These are phyloP conservation scores for Apophysomyces elegans DNA, from an alignment of 371 early-diverging fungal species.

Conservation along the genomic window DNA sequence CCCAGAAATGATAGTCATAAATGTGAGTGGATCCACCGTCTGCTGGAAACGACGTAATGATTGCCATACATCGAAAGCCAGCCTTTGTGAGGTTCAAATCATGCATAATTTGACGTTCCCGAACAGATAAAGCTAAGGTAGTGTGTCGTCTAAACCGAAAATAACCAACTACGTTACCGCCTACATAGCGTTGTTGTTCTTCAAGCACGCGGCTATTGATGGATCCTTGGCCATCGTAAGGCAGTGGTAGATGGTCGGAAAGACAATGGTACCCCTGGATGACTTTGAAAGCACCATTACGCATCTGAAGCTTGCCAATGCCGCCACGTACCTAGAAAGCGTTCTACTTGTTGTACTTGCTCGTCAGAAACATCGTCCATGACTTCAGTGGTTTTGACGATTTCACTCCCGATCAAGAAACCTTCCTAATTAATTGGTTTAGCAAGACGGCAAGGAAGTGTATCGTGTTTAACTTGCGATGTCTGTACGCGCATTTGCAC, in stretches of 20 bases:
- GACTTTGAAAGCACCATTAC: conserved; percentile 5
- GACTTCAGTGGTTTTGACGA: conserved; percentile 10
- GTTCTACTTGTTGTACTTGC: conserved; percentile 10
- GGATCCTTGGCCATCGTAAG: conserved; percentile 14
- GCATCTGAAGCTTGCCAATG: neutral
- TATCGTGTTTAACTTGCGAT: conserved; percentile 3
- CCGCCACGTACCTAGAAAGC: conserved; percentile 11
- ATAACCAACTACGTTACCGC: conserved; percentile 17
- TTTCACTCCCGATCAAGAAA: conserved; percentile 18
- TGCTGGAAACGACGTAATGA: conserved; percentile 15
- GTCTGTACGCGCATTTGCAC: conserved; percentile 22
- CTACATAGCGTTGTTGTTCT: conserved; percentile 5
- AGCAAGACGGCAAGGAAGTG: neutral
- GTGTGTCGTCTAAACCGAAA: conserved; percentile 28
- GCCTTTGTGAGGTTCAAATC: neutral
- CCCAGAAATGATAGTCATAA: conserved; percentile 20
- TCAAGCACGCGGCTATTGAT: conserved; percentile 3
- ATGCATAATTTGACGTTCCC: conserved; percentile 16
- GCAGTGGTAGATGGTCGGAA: conserved; percentile 1
- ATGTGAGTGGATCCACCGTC: conserved; percentile 22
- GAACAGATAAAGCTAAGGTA: conserved; percentile 15
- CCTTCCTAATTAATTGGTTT: conserved; percentile 17
- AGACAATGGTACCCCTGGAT: conserved; percentile 20
- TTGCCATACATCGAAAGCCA: conserved; percentile 20
- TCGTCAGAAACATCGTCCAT: conserved; percentile 17